A percentile compares a stretch with the other conserved stretches of the same genome.
phyloP scores from a whole-genome alignment of 2,329 filamentous ascomycete species.

The Beauveria pseudobassiana region DNA sequence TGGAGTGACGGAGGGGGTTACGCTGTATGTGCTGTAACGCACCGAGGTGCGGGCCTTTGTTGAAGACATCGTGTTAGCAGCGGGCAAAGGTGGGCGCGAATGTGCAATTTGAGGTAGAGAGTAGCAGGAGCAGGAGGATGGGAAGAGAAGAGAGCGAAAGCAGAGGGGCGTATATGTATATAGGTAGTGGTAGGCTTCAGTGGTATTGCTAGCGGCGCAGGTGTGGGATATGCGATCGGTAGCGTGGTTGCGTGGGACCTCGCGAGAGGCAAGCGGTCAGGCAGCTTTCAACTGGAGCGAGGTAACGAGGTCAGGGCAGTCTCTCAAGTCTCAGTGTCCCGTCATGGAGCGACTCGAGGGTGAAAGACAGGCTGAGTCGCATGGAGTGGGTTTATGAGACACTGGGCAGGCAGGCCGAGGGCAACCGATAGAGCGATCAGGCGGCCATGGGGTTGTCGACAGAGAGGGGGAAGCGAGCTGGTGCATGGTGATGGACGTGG shows the following conservation, averaged over 20 bases:
- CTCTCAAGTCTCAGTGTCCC: background rate
- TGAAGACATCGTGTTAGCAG: slow-evolving; percentile 15
- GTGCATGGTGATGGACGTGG: background rate
- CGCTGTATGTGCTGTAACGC: slow-evolving; percentile 54
- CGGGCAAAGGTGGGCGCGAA: background rate
- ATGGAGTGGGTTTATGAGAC: slow-evolving; percentile 7
- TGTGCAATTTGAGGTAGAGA: background rate
- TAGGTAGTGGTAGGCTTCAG: background rate
- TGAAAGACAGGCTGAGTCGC: background rate
- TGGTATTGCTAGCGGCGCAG: background rate
- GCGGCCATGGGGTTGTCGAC: background rate
- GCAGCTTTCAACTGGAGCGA: too few species aligned
- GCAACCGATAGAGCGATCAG: background rate
- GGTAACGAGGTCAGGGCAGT: background rate
- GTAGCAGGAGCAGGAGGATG: background rate
- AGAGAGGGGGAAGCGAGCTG: slow-evolving; percentile 3
- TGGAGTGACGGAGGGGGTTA: slow-evolving; percentile 51
- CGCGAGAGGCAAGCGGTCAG: too few species aligned
- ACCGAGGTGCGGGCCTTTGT: slow-evolving; percentile 44
- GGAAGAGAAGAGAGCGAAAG: background rate
- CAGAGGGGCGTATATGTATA: background rate
- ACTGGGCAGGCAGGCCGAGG: background rate
- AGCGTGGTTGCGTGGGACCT: background rate
- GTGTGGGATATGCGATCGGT: background rate
- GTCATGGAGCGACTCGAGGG: background rate